Percentiles rank a stretch among this genome's conserved stretches.
These are phyloP conservation scores for Papiliotrema laurentii DNA, from an alignment of 1,284 basidiomycete species.

Conservation along the genomic window DNA sequence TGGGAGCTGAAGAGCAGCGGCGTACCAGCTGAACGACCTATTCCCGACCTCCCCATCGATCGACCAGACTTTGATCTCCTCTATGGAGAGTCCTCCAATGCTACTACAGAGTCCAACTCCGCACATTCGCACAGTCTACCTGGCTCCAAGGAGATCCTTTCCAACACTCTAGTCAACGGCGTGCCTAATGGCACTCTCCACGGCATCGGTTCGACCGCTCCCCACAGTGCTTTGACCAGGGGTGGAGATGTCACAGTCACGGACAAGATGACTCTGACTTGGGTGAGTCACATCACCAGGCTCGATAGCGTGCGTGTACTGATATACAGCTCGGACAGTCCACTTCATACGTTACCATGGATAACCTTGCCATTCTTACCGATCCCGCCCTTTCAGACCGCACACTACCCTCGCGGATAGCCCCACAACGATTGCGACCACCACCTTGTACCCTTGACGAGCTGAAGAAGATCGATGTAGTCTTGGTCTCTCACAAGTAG, in stretches of 20 bases:
- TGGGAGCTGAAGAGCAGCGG: constrained; percentile 17
- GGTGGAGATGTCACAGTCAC: constrained; percentile 36
- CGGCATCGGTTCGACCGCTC: not conserved
- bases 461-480: constrained; percentile 47
- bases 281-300: constrained; percentile 19
- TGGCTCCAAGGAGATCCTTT: too few species aligned
- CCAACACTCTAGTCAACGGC: too few species aligned
- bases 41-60: constrained; percentile 40
- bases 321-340: constrained; percentile 47
- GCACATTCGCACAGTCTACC: too few species aligned
- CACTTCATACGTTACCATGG: constrained; percentile 50
- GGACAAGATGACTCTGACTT: constrained; percentile 42
- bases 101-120: too few species aligned
- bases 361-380: constrained; percentile 51
- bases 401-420: constrained; percentile 46
- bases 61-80: constrained; percentile 39
- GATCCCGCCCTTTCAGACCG: constrained; percentile 52
- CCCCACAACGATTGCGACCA: constrained; percentile 47
- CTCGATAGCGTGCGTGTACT: not conserved
- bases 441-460: constrained; percentile 48
- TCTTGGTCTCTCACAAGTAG: constrained; percentile 51
- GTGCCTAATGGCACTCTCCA: not conserved
- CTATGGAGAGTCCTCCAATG: too few species aligned
- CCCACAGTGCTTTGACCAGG: constrained; percentile 8
- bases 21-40: constrained; percentile 32